Conservation (phyloP, 2,329 filamentous ascomycete species). For the Tolypocladium nubicola region DNA sequence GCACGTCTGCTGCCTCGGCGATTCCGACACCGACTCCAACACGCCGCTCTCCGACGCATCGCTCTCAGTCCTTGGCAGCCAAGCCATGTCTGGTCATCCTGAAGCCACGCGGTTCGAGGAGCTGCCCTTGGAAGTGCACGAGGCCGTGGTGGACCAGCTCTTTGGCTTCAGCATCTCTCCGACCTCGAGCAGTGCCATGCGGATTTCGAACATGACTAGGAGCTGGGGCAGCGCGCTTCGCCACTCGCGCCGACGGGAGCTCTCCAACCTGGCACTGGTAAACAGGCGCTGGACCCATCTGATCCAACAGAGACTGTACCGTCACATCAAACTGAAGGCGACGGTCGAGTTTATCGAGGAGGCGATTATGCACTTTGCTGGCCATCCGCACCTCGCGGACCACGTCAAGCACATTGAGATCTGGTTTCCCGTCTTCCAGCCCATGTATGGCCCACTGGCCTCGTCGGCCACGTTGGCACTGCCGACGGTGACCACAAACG, state of each 20-base stretch:
- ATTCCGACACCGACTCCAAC: constrained; percentile 11
- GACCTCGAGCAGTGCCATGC: constrained; percentile 43
- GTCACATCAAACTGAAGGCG: constrained; percentile 67
- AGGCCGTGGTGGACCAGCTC: constrained; percentile 59
- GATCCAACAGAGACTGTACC: constrained; percentile 62
- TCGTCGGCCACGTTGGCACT: constrained; percentile 33
- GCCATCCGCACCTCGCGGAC: constrained; percentile 45
- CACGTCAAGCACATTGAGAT: constrained; percentile 66
- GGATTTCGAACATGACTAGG: constrained; percentile 41
- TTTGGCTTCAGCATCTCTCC: constrained; percentile 59
- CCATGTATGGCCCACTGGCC: constrained; percentile 34
- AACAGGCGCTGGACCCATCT: constrained; percentile 53
- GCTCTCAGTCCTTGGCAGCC: constrained; percentile 8
- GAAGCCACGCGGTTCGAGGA: constrained; percentile 30
- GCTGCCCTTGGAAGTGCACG: constrained; percentile 61
- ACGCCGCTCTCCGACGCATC: constrained; percentile 2
- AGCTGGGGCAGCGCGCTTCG: constrained; percentile 56
- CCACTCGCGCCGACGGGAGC: constrained; percentile 55
- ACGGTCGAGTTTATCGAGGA: constrained; percentile 51
- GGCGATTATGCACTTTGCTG: constrained; percentile 49
- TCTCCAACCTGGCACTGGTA: constrained; percentile 56
- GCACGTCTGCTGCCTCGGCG: constrained; percentile 15
- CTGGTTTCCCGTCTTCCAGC: constrained; percentile 67
- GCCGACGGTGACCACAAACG: constrained; percentile 43
- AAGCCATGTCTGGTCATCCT: constrained; percentile 7